A percentile compares a stretch with the other conserved stretches of the same genome.
phyloP scores from a whole-genome alignment of 305 asterid species.

The Plantago rigida region DNA sequence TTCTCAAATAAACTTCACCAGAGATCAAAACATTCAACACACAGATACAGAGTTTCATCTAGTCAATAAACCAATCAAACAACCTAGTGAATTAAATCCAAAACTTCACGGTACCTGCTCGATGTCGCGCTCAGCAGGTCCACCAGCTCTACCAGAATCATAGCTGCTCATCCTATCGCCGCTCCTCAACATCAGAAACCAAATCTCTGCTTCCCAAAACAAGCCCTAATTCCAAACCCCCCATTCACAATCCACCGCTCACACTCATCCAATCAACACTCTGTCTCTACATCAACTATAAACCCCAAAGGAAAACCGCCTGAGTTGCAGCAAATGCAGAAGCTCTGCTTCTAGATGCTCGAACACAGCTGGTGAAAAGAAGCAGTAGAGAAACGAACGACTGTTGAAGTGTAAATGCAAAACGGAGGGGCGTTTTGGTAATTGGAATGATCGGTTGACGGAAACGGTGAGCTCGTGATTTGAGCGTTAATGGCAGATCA shows the following conservation, averaged over 20 bases:
- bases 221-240: slow-evolving; percentile 41
- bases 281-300: not conserved
- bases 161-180: slow-evolving; percentile 47
- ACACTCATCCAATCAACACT: slow-evolving; percentile 25
- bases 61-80: not conserved
- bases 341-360: slow-evolving; percentile 21
- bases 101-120: slow-evolving; percentile 34
- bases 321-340: slow-evolving; percentile 27
- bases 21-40: slow-evolving; percentile 1
- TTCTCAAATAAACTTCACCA: not conserved
- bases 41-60: not conserved
- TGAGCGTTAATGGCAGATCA: slow-evolving; percentile 29
- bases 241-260: slow-evolving; percentile 34
- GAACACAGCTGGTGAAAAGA: not conserved
- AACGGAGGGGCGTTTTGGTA: slow-evolving; percentile 12
- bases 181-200: slow-evolving; percentile 35
- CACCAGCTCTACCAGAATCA: slow-evolving; percentile 44
- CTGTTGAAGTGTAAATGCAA: not conserved
- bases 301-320: slow-evolving; percentile 24
- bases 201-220: slow-evolving; percentile 31
- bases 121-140: slow-evolving; percentile 49
- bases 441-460: slow-evolving; percentile 22
- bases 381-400: slow-evolving; percentile 19
- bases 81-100: not conserved
- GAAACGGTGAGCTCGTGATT: slow-evolving; percentile 18